phyloP scores from a whole-genome alignment of 2,329 filamentous ascomycete species.

The Ciborinia camelliae region DNA sequence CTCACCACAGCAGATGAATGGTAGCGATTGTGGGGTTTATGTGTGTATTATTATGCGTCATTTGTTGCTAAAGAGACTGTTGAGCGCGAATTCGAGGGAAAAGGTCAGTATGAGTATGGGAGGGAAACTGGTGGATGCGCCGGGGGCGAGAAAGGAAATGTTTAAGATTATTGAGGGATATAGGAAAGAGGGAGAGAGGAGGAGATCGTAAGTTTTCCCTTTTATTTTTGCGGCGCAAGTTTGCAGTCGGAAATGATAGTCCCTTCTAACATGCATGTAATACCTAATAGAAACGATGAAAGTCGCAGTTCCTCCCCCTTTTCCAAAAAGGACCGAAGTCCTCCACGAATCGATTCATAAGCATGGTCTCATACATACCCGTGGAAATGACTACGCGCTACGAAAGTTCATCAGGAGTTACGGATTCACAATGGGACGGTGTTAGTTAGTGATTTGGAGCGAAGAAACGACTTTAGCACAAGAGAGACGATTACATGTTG shows the following conservation, averaged over 20 bases:
- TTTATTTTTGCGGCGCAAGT: neutral
- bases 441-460: neutral
- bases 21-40: constrained; percentile 91
- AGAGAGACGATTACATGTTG: constrained; percentile 6
- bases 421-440: neutral
- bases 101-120: constrained; percentile 95
- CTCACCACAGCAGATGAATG: constrained; percentile 86
- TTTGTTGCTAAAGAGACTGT: constrained; percentile 77
- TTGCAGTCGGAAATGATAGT: neutral
- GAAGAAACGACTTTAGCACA: neutral
- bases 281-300: constrained; percentile 19
- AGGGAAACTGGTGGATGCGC: constrained; percentile 77
- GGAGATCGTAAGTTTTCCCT: constrained; percentile 65
- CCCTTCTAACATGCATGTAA: neutral
- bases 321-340: constrained; percentile 18
- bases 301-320: constrained; percentile 25
- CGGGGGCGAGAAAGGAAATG: constrained; percentile 83
- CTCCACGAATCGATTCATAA: constrained; percentile 27
- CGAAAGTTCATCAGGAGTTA: neutral
- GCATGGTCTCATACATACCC: too few species aligned
- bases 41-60: constrained; percentile 95
- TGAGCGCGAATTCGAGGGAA: constrained; percentile 73
- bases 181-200: constrained; percentile 80
- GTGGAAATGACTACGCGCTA: neutral
- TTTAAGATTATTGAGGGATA: constrained; percentile 81